Evolutionary conservation across 2,329 filamentous ascomycete genomes (phyloP).

Genomic region (Lachnellula suecica): DNA sequence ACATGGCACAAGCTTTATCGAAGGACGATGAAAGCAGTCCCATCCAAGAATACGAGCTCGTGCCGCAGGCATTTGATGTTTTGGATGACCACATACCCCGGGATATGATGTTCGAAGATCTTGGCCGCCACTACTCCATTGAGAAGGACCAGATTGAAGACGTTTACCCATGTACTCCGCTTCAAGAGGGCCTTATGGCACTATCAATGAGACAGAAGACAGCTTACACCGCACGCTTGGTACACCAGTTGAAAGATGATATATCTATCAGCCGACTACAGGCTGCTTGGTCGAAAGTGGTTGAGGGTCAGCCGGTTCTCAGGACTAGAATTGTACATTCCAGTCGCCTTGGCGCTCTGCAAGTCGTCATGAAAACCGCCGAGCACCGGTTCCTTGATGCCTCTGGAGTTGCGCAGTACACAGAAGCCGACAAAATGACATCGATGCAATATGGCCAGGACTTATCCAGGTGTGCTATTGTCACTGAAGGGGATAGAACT

Average conservation of each 20-base stretch:
- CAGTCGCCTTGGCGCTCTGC: slow-evolving; percentile 1
- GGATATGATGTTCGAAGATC: too few species aligned
- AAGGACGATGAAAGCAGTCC: too few species aligned
- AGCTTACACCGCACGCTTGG: slow-evolving; percentile 34
- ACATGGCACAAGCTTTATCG: too few species aligned
- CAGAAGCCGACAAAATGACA: neutral
- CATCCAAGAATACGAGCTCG: slow-evolving; percentile 31
- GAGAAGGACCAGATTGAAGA: slow-evolving; percentile 31
- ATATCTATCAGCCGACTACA: slow-evolving; percentile 21
- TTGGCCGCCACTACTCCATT: too few species aligned
- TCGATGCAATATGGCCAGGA: neutral
- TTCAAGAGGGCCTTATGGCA: slow-evolving; percentile 42
- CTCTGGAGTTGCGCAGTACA: neutral
- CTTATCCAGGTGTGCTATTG: neutral
- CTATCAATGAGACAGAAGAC: slow-evolving; percentile 35
- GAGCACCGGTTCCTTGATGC: neutral
- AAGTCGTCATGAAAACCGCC: slow-evolving; percentile 11
- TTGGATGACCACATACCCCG: too few species aligned
- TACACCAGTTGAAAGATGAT: neutral
- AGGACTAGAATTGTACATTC: slow-evolving; percentile 32
- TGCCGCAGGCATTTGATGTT: too few species aligned
- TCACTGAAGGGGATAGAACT: neutral
- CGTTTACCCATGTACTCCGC: slow-evolving; percentile 39
- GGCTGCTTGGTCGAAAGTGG: slow-evolving; percentile 25
- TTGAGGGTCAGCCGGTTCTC: slow-evolving; percentile 28